A percentile compares a stretch with the other conserved stretches of the same genome.
These are phyloP conservation scores for Mallotus japonicus DNA, from an alignment of 441 rosid species.

Conservation along the genomic window DNA sequence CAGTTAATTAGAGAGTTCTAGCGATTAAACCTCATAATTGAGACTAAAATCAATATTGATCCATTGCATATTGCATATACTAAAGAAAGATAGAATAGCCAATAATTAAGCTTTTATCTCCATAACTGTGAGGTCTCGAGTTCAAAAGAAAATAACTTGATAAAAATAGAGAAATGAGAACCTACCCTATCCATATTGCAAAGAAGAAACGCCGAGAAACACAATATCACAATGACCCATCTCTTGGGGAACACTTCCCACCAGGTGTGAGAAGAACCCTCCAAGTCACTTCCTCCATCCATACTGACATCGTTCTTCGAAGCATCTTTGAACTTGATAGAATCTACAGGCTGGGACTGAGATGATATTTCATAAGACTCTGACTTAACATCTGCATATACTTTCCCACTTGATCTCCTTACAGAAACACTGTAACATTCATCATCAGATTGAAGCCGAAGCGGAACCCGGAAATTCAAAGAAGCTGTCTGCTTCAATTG, in stretches of 20 bases:
- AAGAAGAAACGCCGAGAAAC: slow-evolving; percentile 85
- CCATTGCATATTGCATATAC: too few species aligned
- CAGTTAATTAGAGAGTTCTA: neutral
- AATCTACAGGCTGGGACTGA: slow-evolving; percentile 25
- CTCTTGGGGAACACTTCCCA: slow-evolving; percentile 90
- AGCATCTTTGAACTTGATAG: slow-evolving; percentile 29
- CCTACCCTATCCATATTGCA: slow-evolving; percentile 95
- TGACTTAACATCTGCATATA: slow-evolving; percentile 42
- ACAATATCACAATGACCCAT: slow-evolving; percentile 78
- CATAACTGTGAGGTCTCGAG: too few species aligned
- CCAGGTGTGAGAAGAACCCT: slow-evolving; percentile 43
- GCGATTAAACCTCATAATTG: neutral
- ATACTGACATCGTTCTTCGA: slow-evolving; percentile 27
- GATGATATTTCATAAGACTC: slow-evolving; percentile 30
- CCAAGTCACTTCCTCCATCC: slow-evolving; percentile 17
- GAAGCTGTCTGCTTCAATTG: slow-evolving; percentile 8
- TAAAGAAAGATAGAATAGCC: too few species aligned
- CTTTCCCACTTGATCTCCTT: slow-evolving; percentile 33
- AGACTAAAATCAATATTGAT: neutral
- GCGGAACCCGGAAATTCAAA: slow-evolving; percentile 25
- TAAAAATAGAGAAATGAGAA: neutral
- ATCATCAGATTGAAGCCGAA: slow-evolving; percentile 27
- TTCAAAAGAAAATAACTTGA: too few species aligned
- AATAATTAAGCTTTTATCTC: too few species aligned
- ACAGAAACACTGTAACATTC: slow-evolving; percentile 32